A percentile compares a stretch with the other conserved stretches of the same genome.
Conservation (phyloP, 2,329 filamentous ascomycete genomes). For the Xylariaceae sp. region DNA sequence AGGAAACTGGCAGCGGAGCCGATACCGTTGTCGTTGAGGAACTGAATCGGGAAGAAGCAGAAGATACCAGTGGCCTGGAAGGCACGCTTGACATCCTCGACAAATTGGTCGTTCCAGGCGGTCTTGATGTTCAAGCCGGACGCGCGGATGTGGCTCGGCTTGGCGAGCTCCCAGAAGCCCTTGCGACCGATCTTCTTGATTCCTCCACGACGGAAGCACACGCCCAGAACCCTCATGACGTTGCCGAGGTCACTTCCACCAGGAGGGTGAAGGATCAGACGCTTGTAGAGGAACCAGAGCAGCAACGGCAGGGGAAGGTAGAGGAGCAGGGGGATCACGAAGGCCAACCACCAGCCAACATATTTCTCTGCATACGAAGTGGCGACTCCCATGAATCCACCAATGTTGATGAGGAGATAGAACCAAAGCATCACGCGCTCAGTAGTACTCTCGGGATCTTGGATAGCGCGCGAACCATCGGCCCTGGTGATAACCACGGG, state of each 20-base stretch:
- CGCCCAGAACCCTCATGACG: constrained; percentile 36
- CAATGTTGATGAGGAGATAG: constrained; percentile 52
- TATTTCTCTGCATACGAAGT: constrained; percentile 51
- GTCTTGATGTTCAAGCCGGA: constrained; percentile 32
- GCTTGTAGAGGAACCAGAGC: constrained; percentile 38
- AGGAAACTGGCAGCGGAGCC: constrained; percentile 44
- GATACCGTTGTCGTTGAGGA: constrained; percentile 45
- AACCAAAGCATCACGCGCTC: constrained; percentile 65
- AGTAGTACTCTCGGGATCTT: constrained; percentile 63
- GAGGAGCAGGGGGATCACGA: constrained; percentile 39
- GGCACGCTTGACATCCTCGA: constrained; percentile 60
- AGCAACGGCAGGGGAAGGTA: constrained; percentile 38
- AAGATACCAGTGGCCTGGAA: constrained; percentile 58
- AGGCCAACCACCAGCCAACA: constrained; percentile 46
- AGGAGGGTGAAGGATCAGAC: constrained; percentile 39
- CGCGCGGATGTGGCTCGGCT: constrained; percentile 49
- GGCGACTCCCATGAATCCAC: constrained; percentile 47
- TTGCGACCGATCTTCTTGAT: constrained; percentile 33
- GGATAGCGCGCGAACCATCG: constrained; percentile 60
- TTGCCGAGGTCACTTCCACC: constrained; percentile 42
- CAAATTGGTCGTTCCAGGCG: constrained; percentile 62
- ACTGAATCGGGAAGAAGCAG: constrained; percentile 46
- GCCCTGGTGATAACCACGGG: constrained; percentile 45
- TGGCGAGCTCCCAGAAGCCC: constrained; percentile 56
- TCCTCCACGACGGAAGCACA: constrained; percentile 37